Evolutionary conservation across 805 yeast species (phyloP).

Genomic region (Metahyphopichia silvanorum): DNA sequence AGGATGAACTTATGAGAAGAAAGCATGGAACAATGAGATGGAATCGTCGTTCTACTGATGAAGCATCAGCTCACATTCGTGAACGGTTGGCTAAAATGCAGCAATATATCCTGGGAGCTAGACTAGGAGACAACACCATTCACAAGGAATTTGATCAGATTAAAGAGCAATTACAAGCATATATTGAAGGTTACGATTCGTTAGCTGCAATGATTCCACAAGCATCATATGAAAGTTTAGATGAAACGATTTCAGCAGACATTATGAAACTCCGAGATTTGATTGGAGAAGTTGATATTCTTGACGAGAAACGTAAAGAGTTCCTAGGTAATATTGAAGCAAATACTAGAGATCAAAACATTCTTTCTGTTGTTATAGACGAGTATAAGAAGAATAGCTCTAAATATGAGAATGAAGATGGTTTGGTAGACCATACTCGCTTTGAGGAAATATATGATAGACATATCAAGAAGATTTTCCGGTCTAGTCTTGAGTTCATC

Average conservation of each 20-base stretch:
- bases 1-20: slow-evolving; percentile 51
- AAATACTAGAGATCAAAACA: slow-evolving; percentile 44
- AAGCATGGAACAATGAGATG: slow-evolving; percentile 54
- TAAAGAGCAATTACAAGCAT: slow-evolving; percentile 42
- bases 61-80: slow-evolving; percentile 38
- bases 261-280: slow-evolving; percentile 35
- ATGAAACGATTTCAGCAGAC: slow-evolving; percentile 23
- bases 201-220: slow-evolving; percentile 38
- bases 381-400: slow-evolving; percentile 33
- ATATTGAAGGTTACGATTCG: slow-evolving; percentile 36
- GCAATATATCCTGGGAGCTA: slow-evolving; percentile 54
- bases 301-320: slow-evolving; percentile 35
- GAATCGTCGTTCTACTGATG: slow-evolving; percentile 47
- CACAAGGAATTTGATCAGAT: slow-evolving; percentile 45
- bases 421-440: slow-evolving; percentile 20
- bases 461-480: slow-evolving; percentile 47
- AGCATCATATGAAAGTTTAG: slow-evolving; percentile 30
- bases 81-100: slow-evolving; percentile 43
- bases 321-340: slow-evolving; percentile 41
- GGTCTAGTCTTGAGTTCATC: slow-evolving; percentile 47
- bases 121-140: slow-evolving; percentile 57
- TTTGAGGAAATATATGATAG: slow-evolving; percentile 37
- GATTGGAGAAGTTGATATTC: slow-evolving; percentile 21
- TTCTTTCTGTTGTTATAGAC: slow-evolving; percentile 52
- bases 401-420: slow-evolving; percentile 11